Base-by-base conservation (phyloP, 2,329 filamentous ascomycete species). In the Scedosporium minutisporum region DNA sequence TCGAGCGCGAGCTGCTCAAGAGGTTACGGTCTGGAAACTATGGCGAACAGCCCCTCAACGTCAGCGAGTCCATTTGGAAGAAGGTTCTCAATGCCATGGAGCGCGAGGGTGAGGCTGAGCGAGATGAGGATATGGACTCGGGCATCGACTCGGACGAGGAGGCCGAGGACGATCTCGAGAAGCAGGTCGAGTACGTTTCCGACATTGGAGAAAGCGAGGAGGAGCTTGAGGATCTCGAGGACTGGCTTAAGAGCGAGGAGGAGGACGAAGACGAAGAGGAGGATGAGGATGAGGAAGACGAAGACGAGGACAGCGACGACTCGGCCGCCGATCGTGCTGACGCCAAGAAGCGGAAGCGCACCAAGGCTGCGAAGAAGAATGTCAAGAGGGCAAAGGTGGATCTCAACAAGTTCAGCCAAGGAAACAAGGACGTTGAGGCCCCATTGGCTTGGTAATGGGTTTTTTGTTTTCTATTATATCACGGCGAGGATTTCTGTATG, bases 31-130 rank as follows among this genome's bases (percentile, higher is more conserved):
- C 91, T 71, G 95, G 95, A 57, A 93, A 93, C 3, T 97, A 99
- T 75, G 95, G 95, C 62, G 93, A 97, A 69, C 86, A 91, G 72
- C 95, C 95, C 51, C 81, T 99, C 67, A 99, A 99, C 72, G 93
- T 96, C 60, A 95, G 96, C 74, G 92, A 97, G 74, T 83, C 85
- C 14, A 91, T 99, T 65, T 99, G 95, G 95, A 96, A 96, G 83
- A 96, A 93, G 83, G 95, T 99, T 6, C 85, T 99, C 68, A 87
- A 87, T 65, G 91, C 91, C 3, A 82, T 99, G 75, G 95, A 99
- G 82, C 84, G 89, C 68, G 88, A 89, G 69, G 93, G 93, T 64
- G 87, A 96, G 70, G 93, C 89, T 55, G 81, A 85, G 66, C 82
- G 91, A 62, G 93, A 97, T 73, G 86, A 92, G 77, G 93, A 97